Conservation (phyloP, 176 grass and related monocot species). For the Musa itinerans region DNA sequence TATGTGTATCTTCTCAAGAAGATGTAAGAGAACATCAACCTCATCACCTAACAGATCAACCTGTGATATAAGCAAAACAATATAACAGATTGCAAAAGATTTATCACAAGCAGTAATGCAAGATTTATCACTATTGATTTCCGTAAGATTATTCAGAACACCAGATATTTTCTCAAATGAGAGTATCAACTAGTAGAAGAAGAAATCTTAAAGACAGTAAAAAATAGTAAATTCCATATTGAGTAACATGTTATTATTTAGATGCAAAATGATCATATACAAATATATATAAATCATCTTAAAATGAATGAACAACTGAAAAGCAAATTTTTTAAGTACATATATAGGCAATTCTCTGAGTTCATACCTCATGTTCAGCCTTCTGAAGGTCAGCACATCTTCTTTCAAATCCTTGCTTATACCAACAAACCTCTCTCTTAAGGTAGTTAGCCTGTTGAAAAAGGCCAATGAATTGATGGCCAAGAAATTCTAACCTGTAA, state of each 20-base stretch:
- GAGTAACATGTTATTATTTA: no score
- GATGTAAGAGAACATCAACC: constrained; percentile 48
- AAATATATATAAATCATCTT: no score
- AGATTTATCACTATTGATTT: background rate
- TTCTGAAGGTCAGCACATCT: constrained; percentile 55
- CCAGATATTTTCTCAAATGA: no score
- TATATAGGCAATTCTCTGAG: background rate
- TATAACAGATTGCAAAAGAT: background rate
- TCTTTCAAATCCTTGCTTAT: constrained; percentile 57
- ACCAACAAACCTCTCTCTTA: constrained; percentile 32
- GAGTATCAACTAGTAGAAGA: no score
- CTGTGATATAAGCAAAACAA: constrained; percentile 19
- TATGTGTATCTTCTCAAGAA: constrained; percentile 69
- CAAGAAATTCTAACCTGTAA: constrained; percentile 39
- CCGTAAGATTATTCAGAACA: background rate
- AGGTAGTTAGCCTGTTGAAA: constrained; percentile 32
- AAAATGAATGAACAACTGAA: constrained; percentile 7
- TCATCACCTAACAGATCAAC: constrained; percentile 77
- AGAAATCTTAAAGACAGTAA: no score
- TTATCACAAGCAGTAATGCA: no score
- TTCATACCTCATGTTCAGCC: constrained; percentile 56
- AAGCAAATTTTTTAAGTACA: constrained; percentile 2
- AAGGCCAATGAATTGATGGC: constrained; percentile 41
- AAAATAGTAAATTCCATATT: no score
- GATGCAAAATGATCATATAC: no score